Conservation (phyloP, 805 yeast genomes). For the Starmerella sirachaensis region DNA sequence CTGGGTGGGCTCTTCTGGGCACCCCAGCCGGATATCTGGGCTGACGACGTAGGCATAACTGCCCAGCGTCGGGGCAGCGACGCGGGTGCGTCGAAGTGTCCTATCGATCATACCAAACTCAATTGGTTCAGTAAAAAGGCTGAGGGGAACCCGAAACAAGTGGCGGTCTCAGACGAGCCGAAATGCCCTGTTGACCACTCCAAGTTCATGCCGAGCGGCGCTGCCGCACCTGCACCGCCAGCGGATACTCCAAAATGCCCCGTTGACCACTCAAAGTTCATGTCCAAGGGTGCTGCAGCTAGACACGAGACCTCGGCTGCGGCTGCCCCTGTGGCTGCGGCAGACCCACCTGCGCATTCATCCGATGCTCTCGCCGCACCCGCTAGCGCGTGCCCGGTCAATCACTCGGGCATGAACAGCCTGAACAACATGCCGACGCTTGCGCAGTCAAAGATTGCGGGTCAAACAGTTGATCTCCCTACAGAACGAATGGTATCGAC, state of each 20-base stretch:
- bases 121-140: slow-evolving; percentile 10
- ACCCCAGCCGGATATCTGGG: slow-evolving; percentile 16
- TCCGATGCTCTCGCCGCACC: too few relatives aligned
- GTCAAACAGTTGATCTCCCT: slow-evolving; percentile 67
- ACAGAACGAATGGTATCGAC: slow-evolving; percentile 72
- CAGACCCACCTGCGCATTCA: background rate
- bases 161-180: too few relatives aligned
- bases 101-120: slow-evolving; percentile 32
- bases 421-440: slow-evolving; percentile 78
- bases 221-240: background rate
- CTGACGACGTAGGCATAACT: background rate
- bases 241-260: slow-evolving; percentile 27
- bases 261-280: slow-evolving; percentile 26
- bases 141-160: background rate
- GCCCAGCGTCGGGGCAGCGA: too few relatives aligned
- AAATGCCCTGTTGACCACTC: slow-evolving; percentile 38
- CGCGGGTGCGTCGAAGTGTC: slow-evolving; percentile 31
- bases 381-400: slow-evolving; percentile 29
- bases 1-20: slow-evolving; percentile 17
- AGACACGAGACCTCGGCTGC: background rate
- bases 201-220: too few relatives aligned
- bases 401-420: slow-evolving; percentile 51
- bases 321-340: background rate
- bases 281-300: slow-evolving; percentile 3
- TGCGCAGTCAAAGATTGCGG: slow-evolving; percentile 60